phyloP scores from a whole-genome alignment of 2,329 filamentous ascomycete species.

The Colletotrichum tamarilloi region DNA sequence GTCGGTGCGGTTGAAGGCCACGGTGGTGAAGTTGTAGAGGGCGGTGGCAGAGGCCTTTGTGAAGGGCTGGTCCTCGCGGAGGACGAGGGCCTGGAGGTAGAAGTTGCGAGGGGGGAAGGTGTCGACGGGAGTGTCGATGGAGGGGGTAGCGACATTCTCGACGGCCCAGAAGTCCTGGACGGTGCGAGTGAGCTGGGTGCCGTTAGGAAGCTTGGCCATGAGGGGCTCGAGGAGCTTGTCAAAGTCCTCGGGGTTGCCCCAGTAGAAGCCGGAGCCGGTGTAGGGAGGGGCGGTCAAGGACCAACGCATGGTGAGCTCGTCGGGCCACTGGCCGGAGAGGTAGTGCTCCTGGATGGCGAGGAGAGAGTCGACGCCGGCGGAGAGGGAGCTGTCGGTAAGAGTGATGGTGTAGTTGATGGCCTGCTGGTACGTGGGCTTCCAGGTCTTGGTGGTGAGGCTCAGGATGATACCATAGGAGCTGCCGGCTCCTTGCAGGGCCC shows the following conservation, averaged over 20 bases:
- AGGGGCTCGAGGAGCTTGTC: conserved; percentile 32
- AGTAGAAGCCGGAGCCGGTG: conserved; percentile 35
- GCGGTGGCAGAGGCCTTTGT: conserved; percentile 25
- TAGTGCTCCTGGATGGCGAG: conserved; percentile 33
- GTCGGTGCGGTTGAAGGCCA: conserved; percentile 35
- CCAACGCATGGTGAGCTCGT: conserved; percentile 35
- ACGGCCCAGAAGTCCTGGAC: conserved; percentile 33
- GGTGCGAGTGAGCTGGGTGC: conserved; percentile 28
- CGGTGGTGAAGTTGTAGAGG: conserved; percentile 26
- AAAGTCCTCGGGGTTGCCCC: conserved; percentile 33
- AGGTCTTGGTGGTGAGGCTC: conserved; percentile 30
- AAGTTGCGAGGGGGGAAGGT: conserved; percentile 33
- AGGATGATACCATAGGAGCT: conserved; percentile 34
- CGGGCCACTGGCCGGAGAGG: conserved; percentile 29
- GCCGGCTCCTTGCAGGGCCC: conserved; percentile 36
- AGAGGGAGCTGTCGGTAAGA: conserved; percentile 22
- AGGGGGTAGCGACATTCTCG: conserved; percentile 33
- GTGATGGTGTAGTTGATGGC: conserved; percentile 34
- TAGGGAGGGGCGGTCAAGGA: conserved; percentile 25
- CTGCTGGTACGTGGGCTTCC: conserved; percentile 19
- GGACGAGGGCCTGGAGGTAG: conserved; percentile 35
- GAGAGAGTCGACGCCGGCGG: conserved; percentile 23
- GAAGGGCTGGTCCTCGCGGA: conserved; percentile 33
- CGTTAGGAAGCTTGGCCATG: conserved; percentile 21
- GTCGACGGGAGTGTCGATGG: conserved; percentile 25